phyloP scores from a whole-genome alignment of 257 asterid genomes.

The Penstemon davidsonii region DNA sequence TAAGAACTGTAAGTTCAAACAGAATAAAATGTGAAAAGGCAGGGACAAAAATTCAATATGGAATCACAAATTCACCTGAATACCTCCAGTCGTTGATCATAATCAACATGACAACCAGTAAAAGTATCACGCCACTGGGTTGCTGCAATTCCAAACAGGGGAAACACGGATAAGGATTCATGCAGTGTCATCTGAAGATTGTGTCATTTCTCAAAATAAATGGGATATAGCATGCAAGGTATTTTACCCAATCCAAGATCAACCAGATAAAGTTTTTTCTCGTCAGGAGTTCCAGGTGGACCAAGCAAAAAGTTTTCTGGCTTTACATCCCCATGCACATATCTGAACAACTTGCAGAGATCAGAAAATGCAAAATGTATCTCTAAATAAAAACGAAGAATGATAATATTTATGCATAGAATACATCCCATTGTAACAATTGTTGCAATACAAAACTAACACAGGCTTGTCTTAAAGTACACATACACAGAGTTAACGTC shows the following conservation, averaged over 20 bases:
- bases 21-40: background rate
- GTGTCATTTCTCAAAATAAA: background rate
- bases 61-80: slow-evolving; percentile 49
- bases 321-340: slow-evolving; percentile 79
- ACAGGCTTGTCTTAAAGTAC: background rate
- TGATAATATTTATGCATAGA: no score
- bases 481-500: background rate
- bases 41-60: background rate
- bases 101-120: slow-evolving; percentile 65
- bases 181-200: background rate
- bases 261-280: slow-evolving; percentile 67
- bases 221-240: slow-evolving; percentile 2
- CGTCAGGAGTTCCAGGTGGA: slow-evolving; percentile 73
- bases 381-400: no score
- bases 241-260: slow-evolving; percentile 75
- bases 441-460: no score
- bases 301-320: slow-evolving; percentile 84
- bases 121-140: slow-evolving; percentile 66
- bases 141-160: slow-evolving; percentile 43
- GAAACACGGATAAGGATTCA: slow-evolving; percentile 1
- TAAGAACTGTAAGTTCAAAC: background rate
- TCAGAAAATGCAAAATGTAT: no score
- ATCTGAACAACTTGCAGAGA: slow-evolving; percentile 33
- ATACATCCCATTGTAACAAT: no score
- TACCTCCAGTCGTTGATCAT: slow-evolving; percentile 75